Conservation (phyloP, 345 rosid species). For the Cochlearia excelsa region DNA sequence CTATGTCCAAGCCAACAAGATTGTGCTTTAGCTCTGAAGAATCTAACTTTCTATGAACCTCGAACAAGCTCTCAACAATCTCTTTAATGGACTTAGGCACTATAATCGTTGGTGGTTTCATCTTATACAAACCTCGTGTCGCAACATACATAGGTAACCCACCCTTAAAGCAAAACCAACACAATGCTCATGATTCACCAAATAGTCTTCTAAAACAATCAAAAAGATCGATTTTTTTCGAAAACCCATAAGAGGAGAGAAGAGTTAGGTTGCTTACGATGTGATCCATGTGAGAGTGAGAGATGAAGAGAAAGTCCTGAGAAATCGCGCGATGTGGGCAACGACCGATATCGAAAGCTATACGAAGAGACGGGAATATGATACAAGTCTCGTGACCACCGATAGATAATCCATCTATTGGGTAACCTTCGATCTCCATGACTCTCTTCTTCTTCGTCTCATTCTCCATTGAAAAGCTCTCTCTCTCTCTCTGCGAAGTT, state of each 20-base stretch:
- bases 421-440: slow-evolving; percentile 59
- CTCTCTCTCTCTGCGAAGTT: background rate
- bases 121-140: slow-evolving; percentile 67
- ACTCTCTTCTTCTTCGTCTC: slow-evolving; percentile 33
- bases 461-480: background rate
- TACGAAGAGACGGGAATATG: slow-evolving; percentile 67
- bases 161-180: slow-evolving; percentile 46
- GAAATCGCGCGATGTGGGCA: slow-evolving; percentile 89
- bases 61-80: slow-evolving; percentile 68
- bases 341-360: slow-evolving; percentile 90
- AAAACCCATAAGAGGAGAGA: background rate
- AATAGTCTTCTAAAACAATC: background rate
- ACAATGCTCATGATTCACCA: background rate
- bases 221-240: background rate
- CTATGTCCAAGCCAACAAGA: slow-evolving; percentile 79
- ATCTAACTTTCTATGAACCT: slow-evolving; percentile 75
- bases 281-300: slow-evolving; percentile 97
- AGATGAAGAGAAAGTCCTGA: slow-evolving; percentile 88
- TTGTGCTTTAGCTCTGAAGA: slow-evolving; percentile 70
- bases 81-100: slow-evolving; percentile 66
- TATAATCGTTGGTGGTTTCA: slow-evolving; percentile 87
- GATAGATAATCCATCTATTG: slow-evolving; percentile 81
- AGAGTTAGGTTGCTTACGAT: slow-evolving; percentile 48
- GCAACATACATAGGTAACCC: slow-evolving; percentile 97
- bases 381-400: slow-evolving; percentile 96